Conservation (phyloP, 208 protist species). For the Trypanosoma brucei region DNA sequence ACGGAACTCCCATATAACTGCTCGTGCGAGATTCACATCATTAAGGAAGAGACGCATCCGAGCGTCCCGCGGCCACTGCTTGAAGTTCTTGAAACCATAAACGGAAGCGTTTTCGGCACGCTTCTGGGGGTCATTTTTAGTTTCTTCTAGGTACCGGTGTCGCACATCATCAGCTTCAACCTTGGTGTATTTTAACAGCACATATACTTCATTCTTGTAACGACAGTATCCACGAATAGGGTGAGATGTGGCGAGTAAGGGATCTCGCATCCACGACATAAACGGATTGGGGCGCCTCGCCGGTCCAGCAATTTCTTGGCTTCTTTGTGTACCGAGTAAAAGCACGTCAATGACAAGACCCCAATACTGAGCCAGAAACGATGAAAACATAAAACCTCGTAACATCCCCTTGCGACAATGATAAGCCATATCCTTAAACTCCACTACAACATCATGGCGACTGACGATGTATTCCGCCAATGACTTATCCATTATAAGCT, state of each 20-base stretch:
- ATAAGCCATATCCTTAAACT: slow-evolving; percentile 99
- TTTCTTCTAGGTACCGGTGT: slow-evolving; percentile 98
- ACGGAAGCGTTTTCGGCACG: slow-evolving; percentile 97
- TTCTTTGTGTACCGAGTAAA: slow-evolving; percentile 97
- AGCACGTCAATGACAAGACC: slow-evolving; percentile 99
- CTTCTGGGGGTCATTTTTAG: slow-evolving; percentile 97
- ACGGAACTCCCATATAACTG: slow-evolving; percentile 99
- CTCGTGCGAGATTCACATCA: slow-evolving; percentile 99
- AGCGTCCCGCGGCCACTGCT: slow-evolving; percentile 99
- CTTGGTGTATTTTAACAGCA: slow-evolving; percentile 97
- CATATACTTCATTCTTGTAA: slow-evolving; percentile 98
- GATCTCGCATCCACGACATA: slow-evolving; percentile 93
- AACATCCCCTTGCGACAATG: slow-evolving; percentile 99
- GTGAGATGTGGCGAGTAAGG: slow-evolving; percentile 94
- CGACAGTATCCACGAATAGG: slow-evolving; percentile 98
- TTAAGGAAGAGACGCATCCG: slow-evolving; percentile 99
- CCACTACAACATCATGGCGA: slow-evolving; percentile 99
- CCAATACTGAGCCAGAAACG: slow-evolving; percentile 99
- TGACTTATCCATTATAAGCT: slow-evolving; percentile 99
- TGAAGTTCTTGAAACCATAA: slow-evolving; percentile 99
- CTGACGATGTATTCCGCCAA: slow-evolving; percentile 99
- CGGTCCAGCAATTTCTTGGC: slow-evolving; percentile 98
- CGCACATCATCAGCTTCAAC: slow-evolving; percentile 98
- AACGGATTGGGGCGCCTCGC: slow-evolving; percentile 98
- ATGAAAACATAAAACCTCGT: slow-evolving; percentile 99